Evolutionary conservation across 352 stramenopile species (phyloP).

Genomic region (Pythium aphanidermatum): DNA sequence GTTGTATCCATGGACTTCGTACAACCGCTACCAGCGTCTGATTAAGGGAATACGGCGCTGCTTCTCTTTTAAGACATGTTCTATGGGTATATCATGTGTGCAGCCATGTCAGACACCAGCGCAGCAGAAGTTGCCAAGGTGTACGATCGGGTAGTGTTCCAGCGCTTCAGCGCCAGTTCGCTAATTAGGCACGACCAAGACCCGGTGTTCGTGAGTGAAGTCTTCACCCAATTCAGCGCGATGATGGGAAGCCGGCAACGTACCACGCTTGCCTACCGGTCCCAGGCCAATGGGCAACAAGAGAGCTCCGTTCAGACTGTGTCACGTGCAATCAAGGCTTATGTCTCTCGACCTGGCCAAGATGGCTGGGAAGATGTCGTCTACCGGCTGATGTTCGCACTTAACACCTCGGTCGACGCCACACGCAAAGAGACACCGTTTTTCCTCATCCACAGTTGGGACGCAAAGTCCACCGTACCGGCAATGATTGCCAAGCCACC

Average conservation of each 20-base stretch:
- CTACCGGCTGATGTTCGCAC: slow-evolving; percentile 11
- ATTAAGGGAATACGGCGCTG: slow-evolving; percentile 10
- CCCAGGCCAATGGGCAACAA: slow-evolving; percentile 9
- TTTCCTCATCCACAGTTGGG: slow-evolving; percentile 18
- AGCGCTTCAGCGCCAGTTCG: slow-evolving; percentile 12
- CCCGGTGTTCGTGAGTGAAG: slow-evolving; percentile 14
- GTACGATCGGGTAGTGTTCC: slow-evolving; percentile 14
- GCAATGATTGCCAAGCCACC: slow-evolving; percentile 2
- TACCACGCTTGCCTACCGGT: slow-evolving; percentile 4
- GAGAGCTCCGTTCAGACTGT: slow-evolving; percentile 16
- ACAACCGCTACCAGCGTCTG: slow-evolving; percentile 5
- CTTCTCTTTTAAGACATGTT: slow-evolving; percentile 18
- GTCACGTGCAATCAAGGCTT: not conserved
- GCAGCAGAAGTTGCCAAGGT: slow-evolving; percentile 13
- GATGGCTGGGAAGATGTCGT: slow-evolving; percentile 16
- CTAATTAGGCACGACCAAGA: slow-evolving; percentile 16
- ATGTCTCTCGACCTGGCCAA: slow-evolving; percentile 3
- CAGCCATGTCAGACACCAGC: slow-evolving; percentile 8
- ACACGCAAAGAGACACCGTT: slow-evolving; percentile 6
- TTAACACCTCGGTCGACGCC: slow-evolving; percentile 12
- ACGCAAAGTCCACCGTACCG: slow-evolving; percentile 8
- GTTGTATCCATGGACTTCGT: slow-evolving; percentile 23
- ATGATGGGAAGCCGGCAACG: slow-evolving; percentile 11
- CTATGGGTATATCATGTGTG: slow-evolving; percentile 12
- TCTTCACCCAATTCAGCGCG: slow-evolving; percentile 8